Percentiles rank a stretch among this genome's conserved stretches.
Evolutionary conservation across 2,329 filamentous ascomycete species (phyloP).

Genomic region (Aureobasidium sp.): DNA sequence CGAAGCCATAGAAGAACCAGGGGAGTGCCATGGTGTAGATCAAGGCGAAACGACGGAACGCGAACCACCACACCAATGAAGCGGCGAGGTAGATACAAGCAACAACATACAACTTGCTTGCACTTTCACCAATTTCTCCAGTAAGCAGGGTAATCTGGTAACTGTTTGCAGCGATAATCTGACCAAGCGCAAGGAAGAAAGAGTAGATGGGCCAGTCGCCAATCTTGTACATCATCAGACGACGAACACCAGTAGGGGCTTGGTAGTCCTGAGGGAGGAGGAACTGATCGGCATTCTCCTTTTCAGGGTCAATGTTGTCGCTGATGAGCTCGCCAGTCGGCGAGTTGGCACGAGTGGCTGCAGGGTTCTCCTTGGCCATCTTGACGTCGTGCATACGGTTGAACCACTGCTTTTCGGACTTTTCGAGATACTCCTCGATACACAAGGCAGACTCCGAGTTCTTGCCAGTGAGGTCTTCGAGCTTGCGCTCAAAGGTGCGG

Average conservation of each 20-base stretch:
- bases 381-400: constrained; percentile 49
- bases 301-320: constrained; percentile 30
- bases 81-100: constrained; percentile 50
- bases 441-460: constrained; percentile 52
- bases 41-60: constrained; percentile 51
- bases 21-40: constrained; percentile 51
- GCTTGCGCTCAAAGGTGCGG: constrained; percentile 47
- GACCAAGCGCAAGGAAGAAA: constrained; percentile 51
- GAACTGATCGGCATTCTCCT: constrained; percentile 43
- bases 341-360: constrained; percentile 24
- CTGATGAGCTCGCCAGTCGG: constrained; percentile 34
- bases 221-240: constrained; percentile 47
- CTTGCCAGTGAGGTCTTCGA: constrained; percentile 46
- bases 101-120: constrained; percentile 51
- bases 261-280: constrained; percentile 47
- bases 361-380: constrained; percentile 39
- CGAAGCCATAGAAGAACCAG: constrained; percentile 54
- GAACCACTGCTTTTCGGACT: constrained; percentile 61
- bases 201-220: constrained; percentile 58
- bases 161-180: constrained; percentile 57
- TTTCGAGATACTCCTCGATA: constrained; percentile 56
- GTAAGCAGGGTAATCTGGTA: constrained; percentile 61
- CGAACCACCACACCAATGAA: constrained; percentile 53
- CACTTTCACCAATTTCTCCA: constrained; percentile 51
- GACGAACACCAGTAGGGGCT: constrained; percentile 47